These are phyloP conservation scores for Debaryomycetaceae sp. DNA, from an alignment of 1,139 yeast species.

Conservation along the genomic window DNA sequence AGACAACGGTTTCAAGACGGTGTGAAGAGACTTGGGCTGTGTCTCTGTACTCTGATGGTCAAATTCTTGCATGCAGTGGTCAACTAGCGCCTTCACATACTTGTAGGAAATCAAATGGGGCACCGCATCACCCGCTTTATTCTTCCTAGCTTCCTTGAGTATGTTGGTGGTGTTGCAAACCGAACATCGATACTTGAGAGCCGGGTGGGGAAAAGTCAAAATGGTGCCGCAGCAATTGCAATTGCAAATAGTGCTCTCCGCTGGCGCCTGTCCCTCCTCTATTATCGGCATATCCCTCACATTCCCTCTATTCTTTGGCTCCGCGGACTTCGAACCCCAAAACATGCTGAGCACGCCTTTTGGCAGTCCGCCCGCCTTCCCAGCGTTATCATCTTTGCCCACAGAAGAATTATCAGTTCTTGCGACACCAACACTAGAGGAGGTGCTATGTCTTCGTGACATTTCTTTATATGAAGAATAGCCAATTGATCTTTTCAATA, in stretches of 20 bases:
- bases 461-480: no score
- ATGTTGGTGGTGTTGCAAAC: constrained; percentile 52
- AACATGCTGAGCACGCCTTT: background rate
- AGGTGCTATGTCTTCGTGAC: background rate
- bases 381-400: background rate
- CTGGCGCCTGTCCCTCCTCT: constrained; percentile 6
- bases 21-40: constrained; percentile 22
- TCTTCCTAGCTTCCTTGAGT: constrained; percentile 12
- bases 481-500: background rate
- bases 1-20: constrained; percentile 50
- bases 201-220: constrained; percentile 44
- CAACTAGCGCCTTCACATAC: constrained; percentile 25
- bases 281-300: background rate
- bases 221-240: constrained; percentile 62
- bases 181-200: constrained; percentile 53
- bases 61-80: constrained; percentile 22
- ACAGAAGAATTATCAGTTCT: background rate
- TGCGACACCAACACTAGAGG: background rate
- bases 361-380: background rate
- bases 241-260: constrained; percentile 16
- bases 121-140: constrained; percentile 3
- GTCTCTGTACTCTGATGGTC: constrained; percentile 7
- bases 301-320: background rate
- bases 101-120: constrained; percentile 23
- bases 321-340: background rate